Base-by-base conservation (phyloP, 768 basidiomycete species). In the Podaxis pistillaris region DNA sequence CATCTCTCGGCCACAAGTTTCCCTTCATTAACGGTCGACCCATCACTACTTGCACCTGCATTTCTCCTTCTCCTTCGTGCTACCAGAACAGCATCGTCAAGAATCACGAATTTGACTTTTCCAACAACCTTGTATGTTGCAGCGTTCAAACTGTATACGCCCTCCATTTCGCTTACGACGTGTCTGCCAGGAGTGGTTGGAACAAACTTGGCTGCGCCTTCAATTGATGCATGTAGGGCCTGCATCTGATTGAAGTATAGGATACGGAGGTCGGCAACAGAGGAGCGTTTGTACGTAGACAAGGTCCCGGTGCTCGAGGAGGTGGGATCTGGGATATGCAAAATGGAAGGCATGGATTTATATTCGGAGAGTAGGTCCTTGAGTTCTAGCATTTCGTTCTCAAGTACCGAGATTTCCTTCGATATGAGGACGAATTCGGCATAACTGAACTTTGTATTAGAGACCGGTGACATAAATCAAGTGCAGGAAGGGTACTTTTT, bases 331-430 rank as follows among this genome's bases (percentile, higher is more conserved):
- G 94, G 91, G 62, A 98, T 90, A 66, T 96, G 93, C 17, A 99
- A 81, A 19, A 94, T 82, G 6, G 94, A 93, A 0, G 97, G 96
- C 85, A 98, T 94, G 60, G 87, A 87, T 74, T 96, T 95, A 90
- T 96, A 98, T 71, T 99, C 97, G 12, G 91, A 88, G 3, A 98
- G 81, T 5, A 91, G 84, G 60, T 96, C 94, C 73, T 97, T 98
- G 72, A 99, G 86, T 70, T 98, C 96, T 33, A 98, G 83, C 90
- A 98, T 93, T 73, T 98, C 96, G 70, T 95, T 96, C 78, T 99
- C 97, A 28, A 99, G 85, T 1, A 92, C 89, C 28, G 91, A 89
- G 58, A 99, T 96, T 76, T 98, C 97, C 71, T 98, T 98, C 3
- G 97, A 97, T 22, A 99, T 93, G 60, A 90, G 82, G 28, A 99